These are phyloP conservation scores for Fusarium tricinctum DNA, from an alignment of 2,329 filamentous ascomycete genomes.

Conservation along the genomic window DNA sequence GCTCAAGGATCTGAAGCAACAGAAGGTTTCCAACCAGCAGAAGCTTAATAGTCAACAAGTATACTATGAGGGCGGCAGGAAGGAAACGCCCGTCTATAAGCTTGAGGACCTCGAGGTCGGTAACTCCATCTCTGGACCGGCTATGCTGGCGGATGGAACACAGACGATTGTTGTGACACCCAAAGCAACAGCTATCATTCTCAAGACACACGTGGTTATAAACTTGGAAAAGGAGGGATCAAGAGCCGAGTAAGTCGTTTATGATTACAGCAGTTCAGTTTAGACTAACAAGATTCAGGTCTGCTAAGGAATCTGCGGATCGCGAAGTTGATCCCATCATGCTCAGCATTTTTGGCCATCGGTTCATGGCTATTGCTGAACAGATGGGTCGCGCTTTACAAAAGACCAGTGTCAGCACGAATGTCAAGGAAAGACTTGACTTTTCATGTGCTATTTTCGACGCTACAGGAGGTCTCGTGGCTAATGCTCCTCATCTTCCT, in stretches of 20 bases:
- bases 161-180: constrained; percentile 95
- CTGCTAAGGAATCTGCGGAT: constrained; percentile 38
- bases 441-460: constrained; percentile 88
- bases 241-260: constrained; percentile 51
- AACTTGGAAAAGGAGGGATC: constrained; percentile 75
- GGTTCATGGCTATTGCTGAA: constrained; percentile 89
- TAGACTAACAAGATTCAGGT: constrained; percentile 33
- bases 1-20: constrained; percentile 76
- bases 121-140: constrained; percentile 81
- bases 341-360: constrained; percentile 83
- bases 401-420: constrained; percentile 84
- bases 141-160: constrained; percentile 87
- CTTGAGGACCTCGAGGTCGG: constrained; percentile 80
- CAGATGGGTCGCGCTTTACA: constrained; percentile 86
- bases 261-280: too few species aligned
- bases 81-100: constrained; percentile 85
- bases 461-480: constrained; percentile 79
- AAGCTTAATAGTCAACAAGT: constrained; percentile 77
- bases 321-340: constrained; percentile 80
- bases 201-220: constrained; percentile 90
- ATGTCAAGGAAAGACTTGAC: constrained; percentile 85
- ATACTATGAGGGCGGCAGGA: constrained; percentile 86
- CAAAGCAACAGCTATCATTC: constrained; percentile 79
- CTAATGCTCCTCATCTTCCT: constrained; percentile 83
- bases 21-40: constrained; percentile 69